phyloP scores from a whole-genome alignment of 306 rosid genomes.

The Vicia villosa region DNA sequence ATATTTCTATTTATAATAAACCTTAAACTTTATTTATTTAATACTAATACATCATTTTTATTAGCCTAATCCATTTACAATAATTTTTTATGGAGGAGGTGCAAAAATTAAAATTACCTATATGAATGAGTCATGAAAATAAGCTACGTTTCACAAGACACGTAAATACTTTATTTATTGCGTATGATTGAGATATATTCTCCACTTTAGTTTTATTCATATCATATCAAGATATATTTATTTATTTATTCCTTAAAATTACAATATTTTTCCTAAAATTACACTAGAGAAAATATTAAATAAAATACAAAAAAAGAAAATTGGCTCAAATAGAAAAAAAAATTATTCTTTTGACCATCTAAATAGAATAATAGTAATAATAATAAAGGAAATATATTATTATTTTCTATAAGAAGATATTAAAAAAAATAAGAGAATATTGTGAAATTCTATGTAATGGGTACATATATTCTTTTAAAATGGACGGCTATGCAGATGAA shows the following conservation, averaged over 20 bases:
- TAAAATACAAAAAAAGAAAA: neutral
- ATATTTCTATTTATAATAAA: slow-evolving; percentile 21
- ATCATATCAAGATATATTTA: neutral
- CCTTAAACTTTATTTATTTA: neutral
- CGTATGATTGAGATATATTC: slow-evolving; percentile 18
- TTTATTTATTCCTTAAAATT: neutral
- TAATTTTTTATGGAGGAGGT: neutral
- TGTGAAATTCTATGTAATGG: neutral
- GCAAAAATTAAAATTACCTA: neutral
- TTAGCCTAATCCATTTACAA: slow-evolving; percentile 23
- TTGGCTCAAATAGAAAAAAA: too few relatives aligned
- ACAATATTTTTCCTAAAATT: neutral
- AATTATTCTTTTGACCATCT: too few relatives aligned
- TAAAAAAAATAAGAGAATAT: slow-evolving; percentile 21
- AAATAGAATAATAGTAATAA: too few relatives aligned
- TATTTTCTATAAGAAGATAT: too few relatives aligned
- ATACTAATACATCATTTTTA: neutral
- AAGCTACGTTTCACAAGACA: too few relatives aligned
- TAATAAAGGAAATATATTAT: too few relatives aligned
- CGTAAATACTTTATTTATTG: slow-evolving; percentile 7
- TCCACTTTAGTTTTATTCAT: neutral
- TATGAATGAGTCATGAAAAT: neutral
- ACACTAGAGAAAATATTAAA: neutral
- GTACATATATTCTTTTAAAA: slow-evolving; percentile 7
- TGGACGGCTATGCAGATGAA: neutral